Evolutionary conservation across 2,329 filamentous ascomycete genomes (phyloP).

Genomic region (Cryoendolithus antarcticus): DNA sequence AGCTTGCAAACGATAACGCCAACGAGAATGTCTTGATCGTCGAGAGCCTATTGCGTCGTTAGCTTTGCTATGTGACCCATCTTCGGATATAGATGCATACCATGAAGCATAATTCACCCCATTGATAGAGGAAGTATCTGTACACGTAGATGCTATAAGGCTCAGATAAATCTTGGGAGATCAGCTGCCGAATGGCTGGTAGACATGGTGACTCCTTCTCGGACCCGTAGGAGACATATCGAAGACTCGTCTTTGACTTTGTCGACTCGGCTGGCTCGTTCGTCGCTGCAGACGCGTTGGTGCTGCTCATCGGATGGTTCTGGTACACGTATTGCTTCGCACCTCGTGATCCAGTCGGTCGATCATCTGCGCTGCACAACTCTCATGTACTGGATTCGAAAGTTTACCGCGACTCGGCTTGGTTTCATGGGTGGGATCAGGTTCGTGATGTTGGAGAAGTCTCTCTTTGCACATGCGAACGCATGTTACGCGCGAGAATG

Average conservation of each 20-base stretch:
- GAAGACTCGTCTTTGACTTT: constrained; percentile 22
- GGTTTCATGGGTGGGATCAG: too few relatives aligned
- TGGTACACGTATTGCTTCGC: too few relatives aligned
- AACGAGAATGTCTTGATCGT: constrained; percentile 52
- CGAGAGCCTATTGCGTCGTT: constrained; percentile 33
- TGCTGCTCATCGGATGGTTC: constrained; percentile 2
- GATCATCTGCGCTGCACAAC: too few relatives aligned
- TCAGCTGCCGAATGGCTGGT: constrained; percentile 77
- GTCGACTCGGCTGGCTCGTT: constrained; percentile 1
- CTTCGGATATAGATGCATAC: constrained; percentile 33
- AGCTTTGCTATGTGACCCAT: neutral
- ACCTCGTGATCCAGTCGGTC: too few relatives aligned
- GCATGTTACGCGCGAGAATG: too few relatives aligned
- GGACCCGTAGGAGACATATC: constrained; percentile 48
- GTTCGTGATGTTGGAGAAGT: too few relatives aligned
- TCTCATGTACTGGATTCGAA: too few relatives aligned
- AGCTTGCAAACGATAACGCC: constrained; percentile 93
- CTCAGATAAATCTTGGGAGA: constrained; percentile 92
- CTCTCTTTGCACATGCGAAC: too few relatives aligned
- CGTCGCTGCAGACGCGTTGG: constrained; percentile 1
- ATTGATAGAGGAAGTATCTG: constrained; percentile 94
- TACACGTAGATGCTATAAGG: constrained; percentile 99
- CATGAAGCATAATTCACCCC: constrained; percentile 95
- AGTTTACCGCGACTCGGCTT: too few relatives aligned
- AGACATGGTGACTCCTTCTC: constrained; percentile 56